Evolutionary conservation across 2,329 filamentous ascomycete species (phyloP), one percentile per base, ranked within the genome.

Genomic region (Aspergillus intermedius): DNA sequence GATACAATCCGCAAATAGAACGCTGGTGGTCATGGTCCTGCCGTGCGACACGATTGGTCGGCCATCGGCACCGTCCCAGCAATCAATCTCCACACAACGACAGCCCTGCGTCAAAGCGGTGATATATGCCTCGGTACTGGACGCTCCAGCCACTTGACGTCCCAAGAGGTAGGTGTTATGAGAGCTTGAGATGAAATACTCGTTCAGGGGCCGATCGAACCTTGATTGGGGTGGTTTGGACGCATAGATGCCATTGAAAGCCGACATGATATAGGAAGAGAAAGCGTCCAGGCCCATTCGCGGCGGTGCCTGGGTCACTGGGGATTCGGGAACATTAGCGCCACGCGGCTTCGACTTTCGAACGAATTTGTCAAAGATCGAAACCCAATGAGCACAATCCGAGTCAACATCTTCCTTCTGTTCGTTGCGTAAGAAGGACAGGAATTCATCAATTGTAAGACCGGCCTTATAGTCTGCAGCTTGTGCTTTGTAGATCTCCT

Each of bases 141-240:
- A 96, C 41, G 87, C 81, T 23, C 91, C 91, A 9, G 84, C 86
- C 2, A 97, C 84, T 67, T 98, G 93, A 47, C 91, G 84, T 12
- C 93, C 93, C 4, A 94, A 77, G 1, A 98, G 83, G 62, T 98
- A 98, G 0, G 93, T 98, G 70, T 98, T 98, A 76, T 98, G 93
- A 1, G 93, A 97, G 73, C 91, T 96, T 1, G 91, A 97, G 57
- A 98, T 93, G 74, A 90, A 96, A 69, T 98, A 98, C 65, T 97
- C 91, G 65, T 95, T 95, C 66, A 97, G 75, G 0, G 93, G 93
- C 21, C 87, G 82, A 62, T 95, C 83, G 47, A 96, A 81, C 5
- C 74, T 74, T 48, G 83, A 81, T 23, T 81, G 72, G 10, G 79
- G 69, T n/a, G 81, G 78, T 52, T 79, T 77, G 39, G 79, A 78